A percentile compares a stretch with the other conserved stretches of the same genome.
phyloP scores from a whole-genome alignment of 352 stramenopile genomes.

The Globisporangium uncinulatum region DNA sequence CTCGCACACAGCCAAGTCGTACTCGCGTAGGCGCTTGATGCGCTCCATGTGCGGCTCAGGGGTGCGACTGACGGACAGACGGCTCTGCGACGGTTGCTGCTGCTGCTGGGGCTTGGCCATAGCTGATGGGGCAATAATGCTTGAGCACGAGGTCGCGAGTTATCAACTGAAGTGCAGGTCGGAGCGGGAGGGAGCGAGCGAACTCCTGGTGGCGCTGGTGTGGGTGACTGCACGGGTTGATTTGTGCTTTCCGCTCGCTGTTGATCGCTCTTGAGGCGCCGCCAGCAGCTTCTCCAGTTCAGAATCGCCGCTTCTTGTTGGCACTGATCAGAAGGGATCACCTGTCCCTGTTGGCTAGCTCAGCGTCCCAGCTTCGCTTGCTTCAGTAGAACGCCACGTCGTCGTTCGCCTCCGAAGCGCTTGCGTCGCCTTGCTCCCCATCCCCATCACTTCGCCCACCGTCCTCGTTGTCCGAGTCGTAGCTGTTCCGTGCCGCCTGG shows the following conservation, averaged over 20 bases:
- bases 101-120: background rate
- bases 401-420: background rate
- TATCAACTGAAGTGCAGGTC: too few relatives aligned
- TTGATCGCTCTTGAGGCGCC: background rate
- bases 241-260: background rate
- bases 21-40: constrained; percentile 14
- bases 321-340: background rate
- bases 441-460: background rate
- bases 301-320: background rate
- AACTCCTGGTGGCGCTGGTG: too few relatives aligned
- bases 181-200: too few relatives aligned
- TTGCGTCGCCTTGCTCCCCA: background rate
- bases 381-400: background rate
- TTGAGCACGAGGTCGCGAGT: too few relatives aligned
- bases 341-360: background rate
- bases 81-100: background rate
- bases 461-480: background rate
- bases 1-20: background rate
- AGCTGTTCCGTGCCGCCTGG: too few relatives aligned
- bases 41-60: constrained; percentile 1
- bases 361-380: too few relatives aligned
- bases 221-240: background rate
- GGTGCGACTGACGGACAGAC: background rate
- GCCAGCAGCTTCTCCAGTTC: background rate
- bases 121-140: too few relatives aligned